Conservation (phyloP, 2,329 filamentous ascomycete genomes). For the Trichoderma afroharzianum region DNA sequence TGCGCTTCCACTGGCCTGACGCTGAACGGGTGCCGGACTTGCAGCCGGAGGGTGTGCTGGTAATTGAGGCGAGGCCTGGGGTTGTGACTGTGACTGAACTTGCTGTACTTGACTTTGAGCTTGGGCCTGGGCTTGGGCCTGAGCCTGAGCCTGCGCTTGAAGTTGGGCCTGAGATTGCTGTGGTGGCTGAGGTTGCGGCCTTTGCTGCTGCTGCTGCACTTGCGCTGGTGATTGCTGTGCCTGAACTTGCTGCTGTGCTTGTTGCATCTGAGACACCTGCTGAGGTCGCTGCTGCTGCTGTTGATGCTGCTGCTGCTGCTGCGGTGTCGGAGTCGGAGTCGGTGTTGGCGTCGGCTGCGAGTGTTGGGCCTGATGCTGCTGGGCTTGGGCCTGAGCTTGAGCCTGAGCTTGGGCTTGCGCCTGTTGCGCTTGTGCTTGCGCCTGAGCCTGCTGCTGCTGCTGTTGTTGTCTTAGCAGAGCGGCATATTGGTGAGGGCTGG, state of each 20-base stretch:
- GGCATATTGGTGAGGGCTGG: constrained; percentile 57
- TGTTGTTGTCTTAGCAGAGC: constrained; percentile 57
- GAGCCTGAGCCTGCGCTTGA: constrained; percentile 2
- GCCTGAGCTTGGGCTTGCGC: constrained; percentile 20
- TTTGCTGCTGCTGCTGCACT: constrained; percentile 12
- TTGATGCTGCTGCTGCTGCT: constrained; percentile 19
- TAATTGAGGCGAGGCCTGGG: constrained; percentile 19
- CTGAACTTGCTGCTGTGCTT: constrained; percentile 6
- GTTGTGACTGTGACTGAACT: constrained; percentile 21
- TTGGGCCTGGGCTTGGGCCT: constrained; percentile 12
- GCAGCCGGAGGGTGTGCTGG: constrained; percentile 11
- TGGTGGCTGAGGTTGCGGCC: constrained; percentile 17
- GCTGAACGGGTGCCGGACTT: constrained; percentile 25
- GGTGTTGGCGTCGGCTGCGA: constrained; percentile 16
- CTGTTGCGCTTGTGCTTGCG: constrained; percentile 38
- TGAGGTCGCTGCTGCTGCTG: constrained; percentile 20
- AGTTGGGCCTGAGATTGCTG: constrained; percentile 1
- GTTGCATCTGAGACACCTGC: constrained; percentile 22
- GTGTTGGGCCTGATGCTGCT: constrained; percentile 19
- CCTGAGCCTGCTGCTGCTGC: constrained; percentile 36
- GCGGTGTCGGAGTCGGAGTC: constrained; percentile 11
- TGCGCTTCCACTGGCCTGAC: constrained; percentile 39
- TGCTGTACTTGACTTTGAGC: constrained; percentile 9
- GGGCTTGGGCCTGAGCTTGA: constrained; percentile 11
- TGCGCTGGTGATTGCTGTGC: constrained; percentile 15